Evolutionary conservation across 2,329 filamentous ascomycete species (phyloP).

Genomic region (Aureobasidium lini): DNA sequence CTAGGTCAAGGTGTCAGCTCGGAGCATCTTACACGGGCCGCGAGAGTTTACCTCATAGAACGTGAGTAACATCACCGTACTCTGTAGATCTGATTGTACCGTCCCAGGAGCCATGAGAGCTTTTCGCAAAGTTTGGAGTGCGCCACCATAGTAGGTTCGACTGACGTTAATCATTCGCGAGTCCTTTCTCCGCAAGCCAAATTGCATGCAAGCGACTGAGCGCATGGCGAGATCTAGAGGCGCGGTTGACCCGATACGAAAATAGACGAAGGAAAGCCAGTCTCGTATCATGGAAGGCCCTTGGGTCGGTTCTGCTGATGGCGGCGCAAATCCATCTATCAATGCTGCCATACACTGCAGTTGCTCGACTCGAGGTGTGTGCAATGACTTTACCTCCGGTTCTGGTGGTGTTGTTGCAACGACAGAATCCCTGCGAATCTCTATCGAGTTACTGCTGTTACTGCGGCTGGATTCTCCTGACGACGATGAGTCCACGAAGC

Average conservation of each 20-base stretch:
- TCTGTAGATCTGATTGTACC: slow-evolving; percentile 7
- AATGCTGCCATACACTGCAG: slow-evolving; percentile 1
- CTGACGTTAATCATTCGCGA: neutral
- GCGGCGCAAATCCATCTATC: slow-evolving; percentile 9
- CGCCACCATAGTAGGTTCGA: slow-evolving; percentile 2
- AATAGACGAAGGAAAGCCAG: slow-evolving; percentile 9
- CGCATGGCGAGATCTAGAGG: slow-evolving; percentile 11
- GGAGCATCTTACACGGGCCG: neutral
- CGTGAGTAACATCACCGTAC: slow-evolving; percentile 10
- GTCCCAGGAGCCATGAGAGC: neutral
- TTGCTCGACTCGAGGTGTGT: neutral
- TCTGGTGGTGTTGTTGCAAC: neutral
- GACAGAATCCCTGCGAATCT: neutral
- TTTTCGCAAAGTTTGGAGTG: neutral
- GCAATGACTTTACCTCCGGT: neutral
- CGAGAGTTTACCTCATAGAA: neutral
- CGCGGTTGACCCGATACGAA: neutral
- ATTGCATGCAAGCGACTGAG: slow-evolving; percentile 10
- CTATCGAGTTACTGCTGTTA: neutral
- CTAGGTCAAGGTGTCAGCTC: neutral
- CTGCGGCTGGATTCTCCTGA: neutral
- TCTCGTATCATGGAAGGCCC: neutral
- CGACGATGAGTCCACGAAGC: neutral
- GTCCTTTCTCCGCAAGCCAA: neutral
- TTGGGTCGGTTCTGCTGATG: neutral